Evolutionary conservation across 257 asterid genomes (phyloP).

Genomic region (Mentha longifolia): DNA sequence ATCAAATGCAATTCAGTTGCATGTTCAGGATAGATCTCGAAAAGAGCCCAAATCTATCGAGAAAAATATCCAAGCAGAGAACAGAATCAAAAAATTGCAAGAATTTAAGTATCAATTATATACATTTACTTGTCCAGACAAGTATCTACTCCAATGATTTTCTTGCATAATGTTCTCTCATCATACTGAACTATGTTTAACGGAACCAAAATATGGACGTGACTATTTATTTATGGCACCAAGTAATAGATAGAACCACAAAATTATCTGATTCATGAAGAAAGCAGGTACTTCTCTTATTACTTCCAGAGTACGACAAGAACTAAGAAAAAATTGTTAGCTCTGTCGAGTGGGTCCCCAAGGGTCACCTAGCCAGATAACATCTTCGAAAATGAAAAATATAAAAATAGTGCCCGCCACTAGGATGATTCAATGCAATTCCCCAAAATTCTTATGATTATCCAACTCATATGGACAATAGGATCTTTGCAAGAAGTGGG

Average conservation of each 20-base stretch:
- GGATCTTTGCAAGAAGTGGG: background rate
- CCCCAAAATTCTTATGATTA: background rate
- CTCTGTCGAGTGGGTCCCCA: background rate
- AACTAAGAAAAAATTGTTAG: no score
- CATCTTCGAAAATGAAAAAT: conserved; percentile 2
- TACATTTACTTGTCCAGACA: background rate
- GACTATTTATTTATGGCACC: background rate
- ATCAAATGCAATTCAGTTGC: background rate
- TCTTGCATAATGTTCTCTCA: background rate
- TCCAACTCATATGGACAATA: no score
- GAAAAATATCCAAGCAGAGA: background rate
- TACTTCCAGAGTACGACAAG: background rate
- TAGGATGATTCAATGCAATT: background rate
- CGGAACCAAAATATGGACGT: background rate
- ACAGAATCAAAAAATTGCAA: background rate
- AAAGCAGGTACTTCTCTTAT: background rate
- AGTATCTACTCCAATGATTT: background rate
- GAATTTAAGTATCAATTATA: background rate
- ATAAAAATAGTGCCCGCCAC: background rate
- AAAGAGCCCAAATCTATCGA: background rate
- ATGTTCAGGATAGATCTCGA: background rate
- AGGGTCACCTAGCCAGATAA: conserved; percentile 16
- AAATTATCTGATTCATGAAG: background rate
- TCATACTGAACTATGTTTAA: background rate
- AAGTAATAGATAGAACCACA: background rate